A percentile compares a stretch with the other conserved stretches of the same genome.
Evolutionary conservation across 495 filamentous ascomycete genomes (phyloP).

Genomic region (Parmelia sp.): DNA sequence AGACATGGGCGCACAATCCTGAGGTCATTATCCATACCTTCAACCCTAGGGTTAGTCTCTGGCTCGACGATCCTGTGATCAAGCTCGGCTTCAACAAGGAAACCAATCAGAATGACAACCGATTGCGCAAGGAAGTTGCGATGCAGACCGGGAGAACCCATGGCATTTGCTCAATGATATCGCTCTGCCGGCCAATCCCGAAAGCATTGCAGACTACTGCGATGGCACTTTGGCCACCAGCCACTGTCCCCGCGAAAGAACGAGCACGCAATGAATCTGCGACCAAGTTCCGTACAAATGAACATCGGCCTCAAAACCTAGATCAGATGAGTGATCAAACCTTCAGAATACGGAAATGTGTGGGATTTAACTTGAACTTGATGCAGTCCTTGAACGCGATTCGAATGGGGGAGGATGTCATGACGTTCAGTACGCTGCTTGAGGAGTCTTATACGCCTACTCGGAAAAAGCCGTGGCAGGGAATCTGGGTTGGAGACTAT

Average conservation of each 20-base stretch:
- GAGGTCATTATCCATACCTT: conserved; percentile 72
- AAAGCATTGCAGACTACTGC: conserved; percentile 28
- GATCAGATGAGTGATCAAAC: conserved; percentile 53
- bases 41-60: conserved; percentile 59
- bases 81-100: conserved; percentile 41
- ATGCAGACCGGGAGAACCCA: conserved; percentile 50
- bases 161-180: conserved; percentile 42
- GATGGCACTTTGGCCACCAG: conserved; percentile 68
- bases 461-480: conserved; percentile 69
- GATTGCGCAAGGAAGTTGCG: conserved; percentile 37
- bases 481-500: conserved; percentile 91
- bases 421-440: conserved; percentile 72
- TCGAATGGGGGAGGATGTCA: conserved; percentile 56
- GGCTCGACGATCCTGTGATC: conserved; percentile 64
- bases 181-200: conserved; percentile 41
- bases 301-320: conserved; percentile 39
- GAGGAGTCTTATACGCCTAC: conserved; percentile 69
- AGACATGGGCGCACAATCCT: conserved; percentile 57
- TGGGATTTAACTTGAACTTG: conserved; percentile 44
- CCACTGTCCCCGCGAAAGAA: conserved; percentile 54
- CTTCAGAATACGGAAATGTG: conserved; percentile 71
- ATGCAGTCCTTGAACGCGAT: conserved; percentile 33
- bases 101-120: conserved; percentile 16
- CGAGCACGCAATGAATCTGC: conserved; percentile 45
- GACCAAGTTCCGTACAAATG: conserved; percentile 33